Base-by-base conservation (phyloP, 495 filamentous ascomycete genomes). In the Aspergillus haitiensis region DNA sequence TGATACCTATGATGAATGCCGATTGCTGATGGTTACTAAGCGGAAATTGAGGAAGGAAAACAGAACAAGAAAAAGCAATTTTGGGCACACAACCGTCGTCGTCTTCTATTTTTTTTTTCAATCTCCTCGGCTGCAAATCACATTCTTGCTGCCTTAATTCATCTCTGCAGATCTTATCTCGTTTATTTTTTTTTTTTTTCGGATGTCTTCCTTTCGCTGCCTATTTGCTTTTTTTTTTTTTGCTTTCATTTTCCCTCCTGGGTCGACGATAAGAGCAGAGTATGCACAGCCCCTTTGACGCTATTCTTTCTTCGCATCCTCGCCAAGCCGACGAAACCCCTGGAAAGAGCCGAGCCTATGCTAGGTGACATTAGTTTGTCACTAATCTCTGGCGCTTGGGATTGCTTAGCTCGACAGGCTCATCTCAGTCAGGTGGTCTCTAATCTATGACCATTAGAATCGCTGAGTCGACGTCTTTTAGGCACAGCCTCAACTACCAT, bases 401-500 rank as follows among this genome's bases (percentile, higher is more conserved):
- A 52, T 56, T 60, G 59, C 52, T 62, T 56, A 47, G 60, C 55
- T 58, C 62, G 44, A 64, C 21, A 56, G 58, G 16, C 56, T 35
- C 64, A 67, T 69, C 67, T 47, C 46, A 61, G 36, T 49, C 53
- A 50, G 39, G 57, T 40, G 27, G 53, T 59, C 56, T 63, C 57
- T 39, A 58, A 39, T 36, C 35, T 61, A 56, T 55, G 45, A 52
- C 57, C 53, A 60, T 56, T 55, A 55, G 54, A 32, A 11, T 42
- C 5, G 32, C 18, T 6, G 18, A 40, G 44, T 42, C n/a, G 37
- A 27, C 31, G 54, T 55, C 40, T 27, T 40, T 62, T 45, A 37
- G 50, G 57, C 66, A 69, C 64, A 66, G 66, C 64, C 66, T 65
- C 63, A 52, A 31, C 54, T 56, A 11, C 61, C 46, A 21, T 56